phyloP scores from a whole-genome alignment of 2,329 filamentous ascomycete genomes.

The Alternaria ethzedia region DNA sequence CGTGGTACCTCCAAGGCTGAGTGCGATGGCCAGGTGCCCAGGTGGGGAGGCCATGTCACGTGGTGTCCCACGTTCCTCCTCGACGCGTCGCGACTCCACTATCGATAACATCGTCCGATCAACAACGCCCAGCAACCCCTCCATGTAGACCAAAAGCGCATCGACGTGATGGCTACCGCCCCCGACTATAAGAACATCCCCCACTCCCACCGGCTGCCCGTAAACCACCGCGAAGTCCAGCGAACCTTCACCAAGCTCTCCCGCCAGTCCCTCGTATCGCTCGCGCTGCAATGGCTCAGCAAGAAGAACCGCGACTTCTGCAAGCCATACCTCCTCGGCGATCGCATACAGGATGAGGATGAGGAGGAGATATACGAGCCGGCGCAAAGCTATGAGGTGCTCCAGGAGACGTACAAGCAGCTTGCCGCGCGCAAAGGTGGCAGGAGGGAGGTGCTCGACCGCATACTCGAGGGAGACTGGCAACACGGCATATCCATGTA shows the following conservation, averaged over 20 bases:
- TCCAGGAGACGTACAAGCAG: conserved; percentile 61
- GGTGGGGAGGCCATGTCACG: conserved; percentile 11
- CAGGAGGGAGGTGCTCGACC: conserved; percentile 62
- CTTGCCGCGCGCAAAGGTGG: conserved; percentile 54
- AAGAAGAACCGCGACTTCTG: conserved; percentile 67
- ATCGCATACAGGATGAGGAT: conserved; percentile 50
- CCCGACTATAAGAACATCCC: conserved; percentile 75
- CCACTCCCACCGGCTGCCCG: conserved; percentile 72
- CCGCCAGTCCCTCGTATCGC: conserved; percentile 71
- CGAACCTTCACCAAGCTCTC: conserved; percentile 74
- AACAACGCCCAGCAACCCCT: conserved; percentile 15
- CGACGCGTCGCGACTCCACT: conserved; percentile 20
- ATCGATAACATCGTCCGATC: conserved; percentile 33
- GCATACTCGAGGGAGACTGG: conserved; percentile 65
- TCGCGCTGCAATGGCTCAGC: conserved; percentile 80
- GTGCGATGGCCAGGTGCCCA: not conserved
- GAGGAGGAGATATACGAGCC: conserved; percentile 71
- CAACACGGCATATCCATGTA: conserved; percentile 61
- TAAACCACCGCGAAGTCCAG: conserved; percentile 67
- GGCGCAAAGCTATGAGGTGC: conserved; percentile 67
- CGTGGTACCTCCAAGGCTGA: not conserved
- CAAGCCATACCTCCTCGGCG: conserved; percentile 61
- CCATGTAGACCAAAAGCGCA: conserved; percentile 40
- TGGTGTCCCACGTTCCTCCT: conserved; percentile 6
- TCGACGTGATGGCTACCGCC: conserved; percentile 60